These are phyloP conservation scores for Lasiosphaeria miniovina DNA, from an alignment of 495 filamentous ascomycete genomes.

Conservation along the genomic window DNA sequence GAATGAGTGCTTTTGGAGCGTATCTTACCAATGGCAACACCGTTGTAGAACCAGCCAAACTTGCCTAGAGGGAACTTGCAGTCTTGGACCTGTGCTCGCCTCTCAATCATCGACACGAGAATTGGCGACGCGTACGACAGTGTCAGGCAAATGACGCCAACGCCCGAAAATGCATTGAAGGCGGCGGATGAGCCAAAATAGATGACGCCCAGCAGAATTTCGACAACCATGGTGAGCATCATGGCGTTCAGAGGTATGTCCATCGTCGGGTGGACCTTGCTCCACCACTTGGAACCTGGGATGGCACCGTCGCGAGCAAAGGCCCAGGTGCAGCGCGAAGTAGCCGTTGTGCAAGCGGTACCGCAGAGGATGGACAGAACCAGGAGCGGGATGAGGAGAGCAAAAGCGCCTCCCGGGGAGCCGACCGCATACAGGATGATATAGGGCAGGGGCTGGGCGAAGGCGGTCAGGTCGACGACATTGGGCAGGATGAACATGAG, in stretches of 20 bases:
- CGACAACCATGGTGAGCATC: slow-evolving; percentile 47
- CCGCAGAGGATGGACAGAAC: slow-evolving; percentile 56
- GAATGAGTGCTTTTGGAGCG: not conserved
- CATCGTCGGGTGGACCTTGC: slow-evolving; percentile 40
- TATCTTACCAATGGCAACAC: slow-evolving; percentile 52
- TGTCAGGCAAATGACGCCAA: slow-evolving; percentile 59
- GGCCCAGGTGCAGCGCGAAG: slow-evolving; percentile 59
- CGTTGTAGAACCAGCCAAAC: slow-evolving; percentile 56
- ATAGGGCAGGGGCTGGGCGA: slow-evolving; percentile 43
- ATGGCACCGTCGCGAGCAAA: slow-evolving; percentile 58
- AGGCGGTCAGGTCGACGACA: slow-evolving; percentile 39
- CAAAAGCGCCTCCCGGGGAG: slow-evolving; percentile 44
- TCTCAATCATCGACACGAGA: slow-evolving; percentile 49
- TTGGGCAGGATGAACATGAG: slow-evolving; percentile 50
- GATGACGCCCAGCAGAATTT: slow-evolving; percentile 47
- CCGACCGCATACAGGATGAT: slow-evolving; percentile 48
- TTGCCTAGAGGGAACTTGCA: slow-evolving; percentile 55
- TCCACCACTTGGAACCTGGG: slow-evolving; percentile 55
- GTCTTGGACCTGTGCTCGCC: slow-evolving; percentile 48
- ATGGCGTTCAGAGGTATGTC: slow-evolving; percentile 52
- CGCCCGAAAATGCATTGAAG: slow-evolving; percentile 61
- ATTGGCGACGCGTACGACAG: slow-evolving; percentile 59
- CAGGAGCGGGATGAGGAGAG: slow-evolving; percentile 46
- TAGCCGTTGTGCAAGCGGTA: slow-evolving; percentile 58
- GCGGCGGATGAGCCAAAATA: slow-evolving; percentile 52